phyloP scores from a whole-genome alignment of 208 protist species.

The Leishmania mexicana region DNA sequence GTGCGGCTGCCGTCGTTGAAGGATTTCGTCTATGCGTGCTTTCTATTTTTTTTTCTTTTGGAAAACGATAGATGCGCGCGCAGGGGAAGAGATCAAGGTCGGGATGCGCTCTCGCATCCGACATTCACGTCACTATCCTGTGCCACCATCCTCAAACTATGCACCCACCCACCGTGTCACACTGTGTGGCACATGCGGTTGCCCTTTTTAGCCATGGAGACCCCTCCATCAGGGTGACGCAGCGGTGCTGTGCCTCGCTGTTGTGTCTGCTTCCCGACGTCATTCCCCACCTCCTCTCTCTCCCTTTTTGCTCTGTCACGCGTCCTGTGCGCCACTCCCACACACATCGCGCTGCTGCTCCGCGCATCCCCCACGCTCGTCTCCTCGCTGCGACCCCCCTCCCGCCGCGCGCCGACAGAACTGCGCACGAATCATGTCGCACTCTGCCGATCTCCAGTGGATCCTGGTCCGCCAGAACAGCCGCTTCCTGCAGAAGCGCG shows the following conservation, averaged over 20 bases:
- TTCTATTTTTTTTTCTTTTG: neutral
- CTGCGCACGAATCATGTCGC: slow-evolving; percentile 52
- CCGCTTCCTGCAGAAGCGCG: slow-evolving; percentile 87
- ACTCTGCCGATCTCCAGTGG: slow-evolving; percentile 90
- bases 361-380: neutral
- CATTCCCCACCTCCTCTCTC: neutral
- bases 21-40: neutral
- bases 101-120: neutral
- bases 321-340: slow-evolving; percentile 1
- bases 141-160: neutral
- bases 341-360: neutral
- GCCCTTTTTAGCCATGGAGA: neutral
- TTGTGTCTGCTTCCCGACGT: neutral
- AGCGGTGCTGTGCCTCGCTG: neutral
- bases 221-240: no score
- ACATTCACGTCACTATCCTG: neutral
- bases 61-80: neutral
- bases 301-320: neutral
- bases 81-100: neutral
- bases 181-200: neutral
- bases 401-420: slow-evolving; percentile 8
- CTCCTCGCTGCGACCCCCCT: no score
- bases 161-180: no score
- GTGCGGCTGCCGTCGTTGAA: neutral
- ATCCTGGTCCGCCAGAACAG: slow-evolving; percentile 82